Percentiles rank a stretch among this genome's conserved stretches.
phyloP scores from a whole-genome alignment of 225 moss, liverwort and hornwort genomes.

The Physcomitrellopsis africana region DNA sequence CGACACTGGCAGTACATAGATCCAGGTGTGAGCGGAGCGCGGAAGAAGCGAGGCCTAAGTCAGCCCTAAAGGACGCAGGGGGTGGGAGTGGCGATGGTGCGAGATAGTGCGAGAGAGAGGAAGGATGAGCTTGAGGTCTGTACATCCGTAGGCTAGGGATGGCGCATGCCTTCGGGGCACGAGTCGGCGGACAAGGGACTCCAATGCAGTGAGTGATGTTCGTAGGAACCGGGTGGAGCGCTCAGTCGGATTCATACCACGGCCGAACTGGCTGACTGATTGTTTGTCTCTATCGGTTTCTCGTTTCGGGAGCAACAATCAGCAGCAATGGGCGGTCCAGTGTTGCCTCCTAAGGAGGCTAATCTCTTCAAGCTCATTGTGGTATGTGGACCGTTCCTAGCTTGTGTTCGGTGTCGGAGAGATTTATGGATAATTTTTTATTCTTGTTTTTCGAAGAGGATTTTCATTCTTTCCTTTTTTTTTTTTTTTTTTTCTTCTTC shows the following conservation, averaged over 20 bases:
- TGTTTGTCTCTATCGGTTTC: slow-evolving; percentile 4
- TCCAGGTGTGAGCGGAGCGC: too few relatives aligned
- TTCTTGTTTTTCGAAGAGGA: not conserved
- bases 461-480: too few relatives aligned
- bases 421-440: not conserved
- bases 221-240: not conserved
- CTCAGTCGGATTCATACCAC: not conserved
- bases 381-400: slow-evolving; percentile 24
- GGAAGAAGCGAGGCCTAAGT: not conserved
- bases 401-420: not conserved
- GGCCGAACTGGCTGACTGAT: slow-evolving; percentile 10
- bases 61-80: slow-evolving; percentile 4
- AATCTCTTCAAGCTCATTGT: slow-evolving; percentile 91
- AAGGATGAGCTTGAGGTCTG: not conserved
- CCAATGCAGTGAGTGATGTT: not conserved
- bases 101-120: not conserved
- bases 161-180: not conserved
- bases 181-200: not conserved
- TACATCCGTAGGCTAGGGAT: slow-evolving; percentile 11
- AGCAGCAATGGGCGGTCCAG: slow-evolving; percentile 59
- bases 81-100: not conserved
- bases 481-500: too few relatives aligned
- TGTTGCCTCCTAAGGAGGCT: slow-evolving; percentile 81
- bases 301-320: slow-evolving; percentile 11
- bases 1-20: too few relatives aligned